phyloP scores from a whole-genome alignment of 768 basidiomycete species.

The Serendipita sp. region DNA sequence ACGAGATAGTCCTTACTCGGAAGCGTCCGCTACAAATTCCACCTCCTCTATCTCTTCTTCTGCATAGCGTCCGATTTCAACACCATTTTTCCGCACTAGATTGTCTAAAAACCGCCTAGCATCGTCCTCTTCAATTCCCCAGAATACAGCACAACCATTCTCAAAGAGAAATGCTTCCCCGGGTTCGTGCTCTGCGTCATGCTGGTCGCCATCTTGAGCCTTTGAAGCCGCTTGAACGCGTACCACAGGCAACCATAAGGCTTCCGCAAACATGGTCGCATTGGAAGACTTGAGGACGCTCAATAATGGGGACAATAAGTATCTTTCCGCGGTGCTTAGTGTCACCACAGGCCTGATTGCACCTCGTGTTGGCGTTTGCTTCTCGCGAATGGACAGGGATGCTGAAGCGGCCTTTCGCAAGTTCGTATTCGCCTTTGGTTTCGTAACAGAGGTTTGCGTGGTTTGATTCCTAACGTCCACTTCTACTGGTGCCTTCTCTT shows the following conservation, averaged over 20 bases:
- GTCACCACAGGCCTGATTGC: conserved; percentile 69
- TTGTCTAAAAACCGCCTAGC: conserved; percentile 45
- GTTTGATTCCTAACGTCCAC: neutral
- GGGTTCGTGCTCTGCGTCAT: conserved; percentile 10
- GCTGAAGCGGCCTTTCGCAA: conserved; percentile 70
- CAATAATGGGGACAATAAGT: conserved; percentile 6
- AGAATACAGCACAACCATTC: conserved; percentile 79
- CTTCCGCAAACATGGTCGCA: conserved; percentile 3
- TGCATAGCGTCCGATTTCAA: conserved; percentile 46
- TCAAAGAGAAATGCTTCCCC: conserved; percentile 83
- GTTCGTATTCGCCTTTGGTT: conserved; percentile 69
- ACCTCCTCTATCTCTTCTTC: conserved; percentile 77
- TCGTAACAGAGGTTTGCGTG: conserved; percentile 24
- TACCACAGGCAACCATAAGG: conserved; percentile 1
- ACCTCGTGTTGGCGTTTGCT: conserved; percentile 71
- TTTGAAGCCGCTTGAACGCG: neutral
- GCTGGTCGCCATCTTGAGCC: neutral
- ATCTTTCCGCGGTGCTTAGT: conserved; percentile 61
- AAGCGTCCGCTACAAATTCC: conserved; percentile 83
- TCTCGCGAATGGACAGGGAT: conserved; percentile 71
- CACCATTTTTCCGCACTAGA: conserved; percentile 32
- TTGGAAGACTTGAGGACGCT: neutral
- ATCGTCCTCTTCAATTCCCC: conserved; percentile 68
- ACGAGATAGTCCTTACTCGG: conserved; percentile 39
- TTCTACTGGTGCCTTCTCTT: neutral